Evolutionary conservation across 345 rosid genomes (phyloP).

Genomic region (Raphanus raphanistrum): DNA sequence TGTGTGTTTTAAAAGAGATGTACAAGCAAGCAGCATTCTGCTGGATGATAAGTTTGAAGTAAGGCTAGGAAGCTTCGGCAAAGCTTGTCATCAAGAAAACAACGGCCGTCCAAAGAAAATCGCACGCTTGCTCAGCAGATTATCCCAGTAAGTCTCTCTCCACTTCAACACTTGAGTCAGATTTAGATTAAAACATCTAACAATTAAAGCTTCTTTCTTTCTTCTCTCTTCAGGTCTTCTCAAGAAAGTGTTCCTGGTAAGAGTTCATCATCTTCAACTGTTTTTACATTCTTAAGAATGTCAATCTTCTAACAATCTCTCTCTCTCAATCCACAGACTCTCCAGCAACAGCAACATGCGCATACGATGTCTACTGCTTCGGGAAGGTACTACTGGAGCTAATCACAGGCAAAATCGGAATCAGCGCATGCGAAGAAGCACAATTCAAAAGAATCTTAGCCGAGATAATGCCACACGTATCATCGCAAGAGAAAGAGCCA

Average conservation of each 20-base stretch:
- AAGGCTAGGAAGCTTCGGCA: slow-evolving; percentile 86
- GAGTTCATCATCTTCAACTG: background rate
- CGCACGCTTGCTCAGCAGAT: slow-evolving; percentile 52
- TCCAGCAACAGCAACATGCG: slow-evolving; percentile 47
- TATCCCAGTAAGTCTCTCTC: slow-evolving; percentile 67
- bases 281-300: background rate
- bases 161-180: background rate
- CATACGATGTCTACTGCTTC: slow-evolving; percentile 86
- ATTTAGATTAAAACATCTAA: background rate
- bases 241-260: slow-evolving; percentile 33
- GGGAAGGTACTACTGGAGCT: slow-evolving; percentile 88
- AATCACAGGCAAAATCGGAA: slow-evolving; percentile 88
- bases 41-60: slow-evolving; percentile 96
- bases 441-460: slow-evolving; percentile 59
- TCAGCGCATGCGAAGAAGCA: slow-evolving; percentile 61
- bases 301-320: background rate
- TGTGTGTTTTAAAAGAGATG: slow-evolving; percentile 51
- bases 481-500: slow-evolving; percentile 65
- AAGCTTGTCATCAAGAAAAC: slow-evolving; percentile 63
- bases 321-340: slow-evolving; percentile 41
- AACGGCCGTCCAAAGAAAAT: slow-evolving; percentile 66
- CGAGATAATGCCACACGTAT: slow-evolving; percentile 58
- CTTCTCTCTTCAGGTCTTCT: slow-evolving; percentile 22
- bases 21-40: slow-evolving; percentile 93
- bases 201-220: slow-evolving; percentile 5